Evolutionary conservation across 2,329 filamentous ascomycete species (phyloP).

Genomic region (Colletotrichum eremochloae): DNA sequence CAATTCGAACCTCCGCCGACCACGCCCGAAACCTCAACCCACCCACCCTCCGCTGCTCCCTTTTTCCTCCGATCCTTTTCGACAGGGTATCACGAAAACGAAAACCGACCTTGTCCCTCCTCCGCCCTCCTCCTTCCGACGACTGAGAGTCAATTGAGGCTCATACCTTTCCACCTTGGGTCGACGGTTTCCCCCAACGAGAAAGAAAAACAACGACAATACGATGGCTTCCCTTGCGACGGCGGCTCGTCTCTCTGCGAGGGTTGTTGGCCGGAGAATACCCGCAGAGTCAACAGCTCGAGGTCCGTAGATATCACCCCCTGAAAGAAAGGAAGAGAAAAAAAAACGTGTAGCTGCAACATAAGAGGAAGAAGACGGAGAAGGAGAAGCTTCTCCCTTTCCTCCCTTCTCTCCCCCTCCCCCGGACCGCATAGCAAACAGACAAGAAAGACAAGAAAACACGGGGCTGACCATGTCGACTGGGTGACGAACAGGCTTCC

Average conservation of each 20-base stretch:
- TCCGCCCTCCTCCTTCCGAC: background rate
- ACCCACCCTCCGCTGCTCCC: conserved; percentile 33
- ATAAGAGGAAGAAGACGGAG: background rate
- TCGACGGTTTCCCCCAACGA: conserved; percentile 7
- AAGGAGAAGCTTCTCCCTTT: background rate
- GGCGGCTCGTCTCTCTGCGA: conserved; percentile 73
- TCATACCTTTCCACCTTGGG: background rate
- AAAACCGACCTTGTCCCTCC: background rate
- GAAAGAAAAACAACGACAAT: conserved; percentile 16
- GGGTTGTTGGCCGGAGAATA: conserved; percentile 68
- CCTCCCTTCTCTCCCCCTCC: conserved; percentile 21
- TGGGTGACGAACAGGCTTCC: conserved; percentile 66
- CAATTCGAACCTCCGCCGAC: conserved; percentile 21
- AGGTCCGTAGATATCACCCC: conserved; percentile 61
- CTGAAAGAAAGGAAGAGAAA: background rate
- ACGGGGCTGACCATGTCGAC: conserved; percentile 25
- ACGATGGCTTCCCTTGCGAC: conserved; percentile 76
- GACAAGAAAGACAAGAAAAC: background rate
- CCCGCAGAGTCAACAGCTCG: conserved; percentile 67
- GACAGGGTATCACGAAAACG: background rate
- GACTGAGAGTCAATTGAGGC: conserved; percentile 11
- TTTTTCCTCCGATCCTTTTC: conserved; percentile 33
- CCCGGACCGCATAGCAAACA: conserved; percentile 22
- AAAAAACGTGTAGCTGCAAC: conserved; percentile 11
- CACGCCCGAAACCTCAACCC: conserved; percentile 33